Evolutionary conservation across 202 grass and related monocot genomes (phyloP).

Genomic region (Digitaria exilis): DNA sequence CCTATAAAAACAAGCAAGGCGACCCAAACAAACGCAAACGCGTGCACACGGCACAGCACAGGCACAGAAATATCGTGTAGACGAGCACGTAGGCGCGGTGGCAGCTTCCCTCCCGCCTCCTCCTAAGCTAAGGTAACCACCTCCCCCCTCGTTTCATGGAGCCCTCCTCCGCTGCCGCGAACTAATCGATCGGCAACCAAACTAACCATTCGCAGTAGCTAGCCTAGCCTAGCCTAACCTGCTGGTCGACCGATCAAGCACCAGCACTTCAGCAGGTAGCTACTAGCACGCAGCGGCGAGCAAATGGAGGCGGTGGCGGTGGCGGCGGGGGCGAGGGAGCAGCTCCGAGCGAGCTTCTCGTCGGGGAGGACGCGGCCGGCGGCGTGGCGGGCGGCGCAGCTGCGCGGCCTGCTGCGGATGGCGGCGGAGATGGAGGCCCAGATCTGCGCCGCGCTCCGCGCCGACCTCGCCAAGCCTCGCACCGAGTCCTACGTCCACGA

Average conservation of each 20-base stretch:
- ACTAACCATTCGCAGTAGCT: neutral
- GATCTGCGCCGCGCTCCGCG: slow-evolving; percentile 57
- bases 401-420: slow-evolving; percentile 56
- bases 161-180: neutral
- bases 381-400: slow-evolving; percentile 70
- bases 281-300: neutral
- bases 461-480: slow-evolving; percentile 68
- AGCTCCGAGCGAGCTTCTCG: slow-evolving; percentile 46
- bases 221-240: no score
- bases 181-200: neutral
- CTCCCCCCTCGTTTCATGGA: neutral
- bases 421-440: slow-evolving; percentile 65
- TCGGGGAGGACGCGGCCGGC: slow-evolving; percentile 54
- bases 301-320: slow-evolving; percentile 19
- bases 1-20: neutral
- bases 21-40: neutral
- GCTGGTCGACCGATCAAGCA: neutral
- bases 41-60: neutral
- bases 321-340: slow-evolving; percentile 41
- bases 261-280: neutral
- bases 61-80: neutral
- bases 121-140: neutral
- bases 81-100: neutral
- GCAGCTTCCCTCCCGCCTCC: neutral
- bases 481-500: slow-evolving; percentile 71